Conservation (phyloP, 768 basidiomycete genomes). For the Panellus pusillus region DNA sequence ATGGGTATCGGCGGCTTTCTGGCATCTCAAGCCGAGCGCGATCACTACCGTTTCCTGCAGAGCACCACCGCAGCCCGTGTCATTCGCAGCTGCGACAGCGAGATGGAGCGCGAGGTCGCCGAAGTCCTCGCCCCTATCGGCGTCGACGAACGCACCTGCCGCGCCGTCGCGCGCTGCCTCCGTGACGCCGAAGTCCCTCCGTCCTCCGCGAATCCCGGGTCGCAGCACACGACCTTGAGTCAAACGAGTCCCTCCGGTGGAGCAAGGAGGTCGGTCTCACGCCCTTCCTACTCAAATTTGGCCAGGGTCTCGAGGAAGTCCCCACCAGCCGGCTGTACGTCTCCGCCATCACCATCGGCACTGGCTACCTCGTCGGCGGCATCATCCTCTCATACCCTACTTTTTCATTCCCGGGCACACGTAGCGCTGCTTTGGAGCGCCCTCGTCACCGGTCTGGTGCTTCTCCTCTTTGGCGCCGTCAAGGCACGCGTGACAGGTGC, state of each 20-base stretch:
- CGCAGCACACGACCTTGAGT: constrained; percentile 43
- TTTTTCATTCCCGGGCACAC: constrained; percentile 78
- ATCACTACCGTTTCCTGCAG: constrained; percentile 84
- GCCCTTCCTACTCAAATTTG: constrained; percentile 93
- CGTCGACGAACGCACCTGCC: constrained; percentile 79
- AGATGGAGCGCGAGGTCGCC: constrained; percentile 94
- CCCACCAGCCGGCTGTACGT: constrained; percentile 81
- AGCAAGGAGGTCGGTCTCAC: constrained; percentile 84
- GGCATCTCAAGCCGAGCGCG: constrained; percentile 94
- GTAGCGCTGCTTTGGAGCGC: constrained; percentile 71
- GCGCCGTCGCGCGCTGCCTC: constrained; percentile 75
- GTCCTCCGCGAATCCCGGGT: not conserved
- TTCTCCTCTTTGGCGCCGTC: constrained; percentile 88
- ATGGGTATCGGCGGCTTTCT: constrained; percentile 99
- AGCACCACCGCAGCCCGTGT: constrained; percentile 79
- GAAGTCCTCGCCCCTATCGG: constrained; percentile 88
- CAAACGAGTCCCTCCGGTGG: constrained; percentile 60
- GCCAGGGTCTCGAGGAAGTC: constrained; percentile 93
- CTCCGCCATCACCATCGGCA: constrained; percentile 93
- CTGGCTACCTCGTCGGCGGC: constrained; percentile 92
- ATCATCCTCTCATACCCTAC: constrained; percentile 88
- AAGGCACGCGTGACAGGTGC: constrained; percentile 90
- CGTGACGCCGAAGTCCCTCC: constrained; percentile 57
- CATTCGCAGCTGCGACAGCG: constrained; percentile 84
- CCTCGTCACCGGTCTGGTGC: constrained; percentile 78